phyloP scores from a whole-genome alignment of 202 grass and related monocot species.

The Elaeis oleifera region DNA sequence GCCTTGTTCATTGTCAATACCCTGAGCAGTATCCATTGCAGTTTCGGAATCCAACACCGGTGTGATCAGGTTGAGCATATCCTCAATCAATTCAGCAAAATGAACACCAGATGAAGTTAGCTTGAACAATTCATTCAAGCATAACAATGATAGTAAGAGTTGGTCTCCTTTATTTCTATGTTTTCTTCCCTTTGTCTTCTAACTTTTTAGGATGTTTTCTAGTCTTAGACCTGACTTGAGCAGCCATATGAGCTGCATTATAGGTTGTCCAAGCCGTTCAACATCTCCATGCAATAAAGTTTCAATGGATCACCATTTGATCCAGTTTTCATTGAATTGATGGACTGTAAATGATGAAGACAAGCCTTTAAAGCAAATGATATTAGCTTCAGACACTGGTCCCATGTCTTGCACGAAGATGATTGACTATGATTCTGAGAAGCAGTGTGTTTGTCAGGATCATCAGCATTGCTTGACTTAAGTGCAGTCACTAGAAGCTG shows the following conservation, averaged over 20 bases:
- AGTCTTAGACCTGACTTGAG: constrained; percentile 36
- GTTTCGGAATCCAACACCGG: constrained; percentile 36
- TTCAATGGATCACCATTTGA: constrained; percentile 23
- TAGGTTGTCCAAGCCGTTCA: constrained; percentile 37
- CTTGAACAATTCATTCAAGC: constrained; percentile 53
- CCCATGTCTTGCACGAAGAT: constrained; percentile 25
- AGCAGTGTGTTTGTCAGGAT: constrained; percentile 11
- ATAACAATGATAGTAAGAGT: constrained; percentile 49
- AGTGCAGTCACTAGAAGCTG: constrained; percentile 36
- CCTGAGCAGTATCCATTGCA: constrained; percentile 24
- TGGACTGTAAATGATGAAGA: constrained; percentile 48
- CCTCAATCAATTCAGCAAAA: constrained; percentile 34
- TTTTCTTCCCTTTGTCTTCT: constrained; percentile 41
- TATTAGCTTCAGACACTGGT: constrained; percentile 33
- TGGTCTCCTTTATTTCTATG: constrained; percentile 46
- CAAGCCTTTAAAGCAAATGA: constrained; percentile 63
- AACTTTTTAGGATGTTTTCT: constrained; percentile 54
- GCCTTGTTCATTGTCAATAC: constrained; percentile 15
- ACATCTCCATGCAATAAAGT: constrained; percentile 31
- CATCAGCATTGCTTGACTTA: constrained; percentile 27
- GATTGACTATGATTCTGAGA: constrained; percentile 45
- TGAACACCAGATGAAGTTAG: constrained; percentile 42
- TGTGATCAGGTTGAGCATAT: constrained; percentile 39
- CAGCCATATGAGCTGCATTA: constrained; percentile 59
- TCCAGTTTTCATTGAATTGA: constrained; percentile 26